phyloP scores from a whole-genome alignment of 352 stramenopile species.

The Pythium plurisporium region DNA sequence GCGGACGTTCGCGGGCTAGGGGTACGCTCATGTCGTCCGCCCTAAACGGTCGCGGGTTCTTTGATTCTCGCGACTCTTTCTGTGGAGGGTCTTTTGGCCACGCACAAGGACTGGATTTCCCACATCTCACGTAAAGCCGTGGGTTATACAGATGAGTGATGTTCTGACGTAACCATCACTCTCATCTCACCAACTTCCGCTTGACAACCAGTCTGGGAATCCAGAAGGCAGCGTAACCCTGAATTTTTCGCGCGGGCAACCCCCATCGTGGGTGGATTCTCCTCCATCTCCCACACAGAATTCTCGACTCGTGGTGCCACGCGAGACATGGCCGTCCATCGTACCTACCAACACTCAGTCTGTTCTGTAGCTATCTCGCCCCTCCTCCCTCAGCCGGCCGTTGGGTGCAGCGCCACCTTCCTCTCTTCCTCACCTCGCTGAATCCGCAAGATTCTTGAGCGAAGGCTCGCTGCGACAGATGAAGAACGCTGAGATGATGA shows the following conservation, averaged over 20 bases:
- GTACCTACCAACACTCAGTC: background rate
- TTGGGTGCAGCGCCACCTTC: background rate
- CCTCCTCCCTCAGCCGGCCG: no score
- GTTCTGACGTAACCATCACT: background rate
- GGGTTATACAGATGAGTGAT: background rate
- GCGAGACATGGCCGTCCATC: background rate
- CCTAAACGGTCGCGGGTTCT: slow-evolving; percentile 2
- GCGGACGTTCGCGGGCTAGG: slow-evolving; percentile 21
- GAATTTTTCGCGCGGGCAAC: background rate
- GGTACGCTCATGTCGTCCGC: slow-evolving; percentile 17
- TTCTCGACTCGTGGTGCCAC: background rate
- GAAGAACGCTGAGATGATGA: background rate
- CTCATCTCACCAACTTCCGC: background rate
- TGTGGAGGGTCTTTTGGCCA: slow-evolving; percentile 3
- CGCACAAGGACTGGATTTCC: slow-evolving; percentile 16
- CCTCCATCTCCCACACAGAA: background rate
- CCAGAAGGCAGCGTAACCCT: background rate
- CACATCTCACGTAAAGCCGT: background rate
- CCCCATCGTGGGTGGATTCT: background rate
- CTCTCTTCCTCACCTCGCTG: background rate
- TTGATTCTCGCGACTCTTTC: slow-evolving; percentile 7
- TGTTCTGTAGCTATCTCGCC: background rate
- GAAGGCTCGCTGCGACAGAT: background rate
- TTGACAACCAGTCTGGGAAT: no score
- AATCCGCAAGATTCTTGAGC: background rate